phyloP scores from a whole-genome alignment of 2,329 filamentous ascomycete species.

The Apiospora malaysiana region DNA sequence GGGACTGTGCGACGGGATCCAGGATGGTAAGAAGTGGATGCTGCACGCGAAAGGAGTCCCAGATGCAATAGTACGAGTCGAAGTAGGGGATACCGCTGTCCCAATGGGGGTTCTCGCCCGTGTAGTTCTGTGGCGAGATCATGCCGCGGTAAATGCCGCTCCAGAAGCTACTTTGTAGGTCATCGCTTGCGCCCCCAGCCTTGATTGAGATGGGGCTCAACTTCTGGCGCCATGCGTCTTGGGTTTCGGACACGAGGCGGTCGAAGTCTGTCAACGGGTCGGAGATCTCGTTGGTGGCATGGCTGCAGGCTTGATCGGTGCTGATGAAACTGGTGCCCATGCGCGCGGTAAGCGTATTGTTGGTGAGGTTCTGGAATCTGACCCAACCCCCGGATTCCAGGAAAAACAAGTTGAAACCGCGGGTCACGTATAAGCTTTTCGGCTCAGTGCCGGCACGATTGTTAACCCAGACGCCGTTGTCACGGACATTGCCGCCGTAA shows the following conservation, averaged over 20 bases:
- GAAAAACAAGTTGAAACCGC: conserved; percentile 50
- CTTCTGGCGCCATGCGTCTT: conserved; percentile 63
- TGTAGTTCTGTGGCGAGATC: conserved; percentile 71
- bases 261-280: conserved; percentile 64
- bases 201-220: conserved; percentile 59
- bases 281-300: conserved; percentile 67
- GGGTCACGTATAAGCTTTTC: conserved; percentile 44
- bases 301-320: conserved; percentile 64
- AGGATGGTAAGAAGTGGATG: conserved; percentile 68
- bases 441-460: conserved; percentile 46
- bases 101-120: conserved; percentile 69
- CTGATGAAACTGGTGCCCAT: conserved; percentile 71
- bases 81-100: conserved; percentile 67
- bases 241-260: conserved; percentile 52
- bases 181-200: conserved; percentile 52
- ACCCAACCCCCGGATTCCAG: conserved; percentile 60
- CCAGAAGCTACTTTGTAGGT: conserved; percentile 64
- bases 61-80: conserved; percentile 62
- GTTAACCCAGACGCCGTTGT: conserved; percentile 47
- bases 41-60: conserved; percentile 68
- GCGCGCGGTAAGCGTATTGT: conserved; percentile 59
- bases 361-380: conserved; percentile 52
- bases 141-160: conserved; percentile 65
- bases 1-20: conserved; percentile 63
- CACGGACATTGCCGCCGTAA: conserved; percentile 45